These are phyloP conservation scores for Leccinellum luteum DNA, from an alignment of 768 basidiomycete species.

Conservation along the genomic window DNA sequence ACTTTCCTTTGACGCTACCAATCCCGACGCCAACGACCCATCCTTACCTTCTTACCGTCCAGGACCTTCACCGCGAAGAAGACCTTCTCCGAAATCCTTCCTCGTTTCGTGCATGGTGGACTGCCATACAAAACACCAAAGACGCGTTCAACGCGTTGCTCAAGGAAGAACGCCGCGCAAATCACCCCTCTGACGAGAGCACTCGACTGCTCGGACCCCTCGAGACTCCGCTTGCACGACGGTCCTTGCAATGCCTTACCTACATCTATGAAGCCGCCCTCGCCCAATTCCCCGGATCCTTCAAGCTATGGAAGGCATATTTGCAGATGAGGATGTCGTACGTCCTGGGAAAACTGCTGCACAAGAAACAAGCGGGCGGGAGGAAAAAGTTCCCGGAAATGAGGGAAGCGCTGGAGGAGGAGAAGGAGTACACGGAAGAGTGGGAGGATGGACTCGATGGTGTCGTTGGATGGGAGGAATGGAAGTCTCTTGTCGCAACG, in stretches of 20 bases:
- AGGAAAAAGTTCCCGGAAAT: constrained; percentile 91
- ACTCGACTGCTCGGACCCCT: constrained; percentile 74
- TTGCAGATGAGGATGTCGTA: constrained; percentile 78
- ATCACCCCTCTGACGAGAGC: constrained; percentile 48
- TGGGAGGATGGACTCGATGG: constrained; percentile 89
- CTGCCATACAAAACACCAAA: constrained; percentile 72
- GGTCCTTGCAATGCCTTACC: constrained; percentile 77
- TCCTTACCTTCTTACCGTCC: constrained; percentile 66
- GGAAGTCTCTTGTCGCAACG: constrained; percentile 82
- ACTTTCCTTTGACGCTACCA: constrained; percentile 85
- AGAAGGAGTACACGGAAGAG: constrained; percentile 71
- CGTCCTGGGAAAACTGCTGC: constrained; percentile 73
- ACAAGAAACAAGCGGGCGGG: constrained; percentile 78
- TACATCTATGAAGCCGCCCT: constrained; percentile 96
- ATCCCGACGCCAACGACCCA: constrained; percentile 79
- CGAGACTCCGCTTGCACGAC: constrained; percentile 66
- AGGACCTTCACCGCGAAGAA: constrained; percentile 87
- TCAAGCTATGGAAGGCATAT: constrained; percentile 96
- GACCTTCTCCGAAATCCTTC: constrained; percentile 88
- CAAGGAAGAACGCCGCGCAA: constrained; percentile 50
- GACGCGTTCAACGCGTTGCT: constrained; percentile 59
- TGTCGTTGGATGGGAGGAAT: constrained; percentile 94
- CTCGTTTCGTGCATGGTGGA: constrained; percentile 93
- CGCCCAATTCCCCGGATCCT: constrained; percentile 80
- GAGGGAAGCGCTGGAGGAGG: constrained; percentile 86